A percentile compares a stretch with the other conserved stretches of the same genome.
Evolutionary conservation across 805 yeast species (phyloP).

Genomic region (Sungouiella blattae): DNA sequence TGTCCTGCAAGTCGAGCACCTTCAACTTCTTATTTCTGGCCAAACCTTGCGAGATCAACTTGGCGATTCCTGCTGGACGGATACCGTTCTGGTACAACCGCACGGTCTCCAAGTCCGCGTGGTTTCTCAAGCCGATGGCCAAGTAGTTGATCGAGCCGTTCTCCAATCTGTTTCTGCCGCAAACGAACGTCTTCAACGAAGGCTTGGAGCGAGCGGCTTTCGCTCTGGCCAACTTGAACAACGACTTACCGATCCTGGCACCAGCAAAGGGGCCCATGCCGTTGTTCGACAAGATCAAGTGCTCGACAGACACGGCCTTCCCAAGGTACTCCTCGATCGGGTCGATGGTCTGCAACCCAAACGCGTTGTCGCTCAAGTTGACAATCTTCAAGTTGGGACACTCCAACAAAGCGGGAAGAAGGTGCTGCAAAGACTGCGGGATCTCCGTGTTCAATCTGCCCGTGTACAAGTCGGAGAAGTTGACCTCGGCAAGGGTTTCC

Average conservation of each 20-base stretch:
- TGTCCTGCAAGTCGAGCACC: constrained; percentile 86
- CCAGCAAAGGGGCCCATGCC: constrained; percentile 99
- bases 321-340: constrained; percentile 78
- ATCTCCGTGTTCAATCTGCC: constrained; percentile 94
- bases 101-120: constrained; percentile 66
- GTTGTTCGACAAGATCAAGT: constrained; percentile 85
- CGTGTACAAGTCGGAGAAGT: constrained; percentile 90
- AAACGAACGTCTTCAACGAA: constrained; percentile 77
- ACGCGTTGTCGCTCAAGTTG: constrained; percentile 91
- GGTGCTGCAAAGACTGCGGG: constrained; percentile 70
- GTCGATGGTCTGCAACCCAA: constrained; percentile 92
- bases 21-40: constrained; percentile 55
- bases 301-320: constrained; percentile 75
- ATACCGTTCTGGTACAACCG: constrained; percentile 95
- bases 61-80: constrained; percentile 86
- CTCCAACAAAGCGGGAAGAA: constrained; percentile 69
- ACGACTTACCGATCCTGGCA: constrained; percentile 84
- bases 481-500: constrained; percentile 58
- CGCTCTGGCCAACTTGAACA: constrained; percentile 64
- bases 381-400: constrained; percentile 68
- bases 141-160: constrained; percentile 87
- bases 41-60: constrained; percentile 71
- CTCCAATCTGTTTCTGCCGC: constrained; percentile 97
- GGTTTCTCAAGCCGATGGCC: constrained; percentile 81
- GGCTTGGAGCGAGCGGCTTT: constrained; percentile 51